These are phyloP conservation scores for Arachis monticola DNA, from an alignment of 331 rosid genomes.

Conservation along the genomic window DNA sequence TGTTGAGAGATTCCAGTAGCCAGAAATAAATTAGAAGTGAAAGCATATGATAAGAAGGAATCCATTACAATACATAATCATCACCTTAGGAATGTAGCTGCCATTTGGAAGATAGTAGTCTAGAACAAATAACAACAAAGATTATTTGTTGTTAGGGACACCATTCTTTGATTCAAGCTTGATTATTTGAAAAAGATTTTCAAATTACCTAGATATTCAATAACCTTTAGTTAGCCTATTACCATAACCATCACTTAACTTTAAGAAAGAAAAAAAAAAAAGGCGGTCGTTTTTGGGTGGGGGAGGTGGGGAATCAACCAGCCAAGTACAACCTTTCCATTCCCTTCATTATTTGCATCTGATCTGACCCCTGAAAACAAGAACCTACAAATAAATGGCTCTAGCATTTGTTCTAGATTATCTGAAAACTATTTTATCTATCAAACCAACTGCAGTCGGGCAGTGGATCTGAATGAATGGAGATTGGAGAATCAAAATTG, in stretches of 20 bases:
- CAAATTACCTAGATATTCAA: too few species aligned
- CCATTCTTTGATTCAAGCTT: too few species aligned
- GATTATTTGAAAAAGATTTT: too few species aligned
- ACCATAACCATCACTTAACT: too few species aligned
- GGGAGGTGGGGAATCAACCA: too few species aligned
- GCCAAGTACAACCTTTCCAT: not conserved
- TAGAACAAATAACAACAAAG: not conserved
- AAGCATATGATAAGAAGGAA: conserved; percentile 26
- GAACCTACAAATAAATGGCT: not conserved
- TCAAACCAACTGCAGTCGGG: conserved; percentile 7
- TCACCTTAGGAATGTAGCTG: conserved; percentile 18
- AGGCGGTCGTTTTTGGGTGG: too few species aligned
- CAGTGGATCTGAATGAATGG: not conserved
- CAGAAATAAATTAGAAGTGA: conserved; percentile 15
- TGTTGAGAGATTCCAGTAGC: conserved; percentile 40
- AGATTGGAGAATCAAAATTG: not conserved
- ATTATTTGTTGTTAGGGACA: too few species aligned
- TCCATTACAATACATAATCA: conserved; percentile 4
- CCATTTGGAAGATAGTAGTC: not conserved
- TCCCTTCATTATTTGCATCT: conserved; percentile 8
- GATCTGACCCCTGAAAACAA: conserved; percentile 1
- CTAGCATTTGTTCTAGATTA: not conserved
- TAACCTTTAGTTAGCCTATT: too few species aligned
- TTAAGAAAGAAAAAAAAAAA: too few species aligned
- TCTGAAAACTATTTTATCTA: not conserved